Evolutionary conservation across 2,329 filamentous ascomycete species (phyloP).

Genomic region (Trichoderma atroviride): DNA sequence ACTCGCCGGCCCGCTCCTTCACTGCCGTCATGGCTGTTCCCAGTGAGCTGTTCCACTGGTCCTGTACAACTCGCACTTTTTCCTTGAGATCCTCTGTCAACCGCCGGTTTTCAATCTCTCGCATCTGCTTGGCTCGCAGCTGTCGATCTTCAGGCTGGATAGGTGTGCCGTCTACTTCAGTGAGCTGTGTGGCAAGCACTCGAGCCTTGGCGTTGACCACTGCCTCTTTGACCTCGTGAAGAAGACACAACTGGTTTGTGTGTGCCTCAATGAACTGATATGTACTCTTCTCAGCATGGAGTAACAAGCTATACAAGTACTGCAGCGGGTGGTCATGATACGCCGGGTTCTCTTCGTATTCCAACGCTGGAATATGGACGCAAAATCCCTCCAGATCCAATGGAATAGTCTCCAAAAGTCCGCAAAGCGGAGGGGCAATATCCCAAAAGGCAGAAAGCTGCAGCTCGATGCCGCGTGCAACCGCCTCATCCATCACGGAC

Average conservation of each 20-base stretch:
- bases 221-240: slow-evolving; percentile 87
- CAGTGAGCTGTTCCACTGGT: slow-evolving; percentile 87
- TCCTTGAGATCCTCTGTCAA: slow-evolving; percentile 89
- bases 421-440: slow-evolving; percentile 80
- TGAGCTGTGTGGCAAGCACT: slow-evolving; percentile 66
- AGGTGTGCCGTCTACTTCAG: slow-evolving; percentile 42
- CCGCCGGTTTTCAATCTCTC: slow-evolving; percentile 66
- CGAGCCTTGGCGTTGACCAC: slow-evolving; percentile 70
- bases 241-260: slow-evolving; percentile 83
- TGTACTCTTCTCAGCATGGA: slow-evolving; percentile 87
- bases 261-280: slow-evolving; percentile 98
- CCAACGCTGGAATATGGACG: slow-evolving; percentile 75
- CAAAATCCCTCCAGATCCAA: slow-evolving; percentile 60
- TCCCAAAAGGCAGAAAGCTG: slow-evolving; percentile 98
- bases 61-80: slow-evolving; percentile 86
- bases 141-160: slow-evolving; percentile 41
- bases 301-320: slow-evolving; percentile 83
- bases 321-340: slow-evolving; percentile 83
- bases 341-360: slow-evolving; percentile 82
- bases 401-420: slow-evolving; percentile 80
- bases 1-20: slow-evolving; percentile 73
- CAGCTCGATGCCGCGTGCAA: slow-evolving; percentile 83
- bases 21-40: slow-evolving; percentile 74
- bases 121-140: slow-evolving; percentile 57
- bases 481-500: slow-evolving; percentile 78